Conservation (phyloP, 2,329 filamentous ascomycete species). For the Cladosporium oxysporum region DNA sequence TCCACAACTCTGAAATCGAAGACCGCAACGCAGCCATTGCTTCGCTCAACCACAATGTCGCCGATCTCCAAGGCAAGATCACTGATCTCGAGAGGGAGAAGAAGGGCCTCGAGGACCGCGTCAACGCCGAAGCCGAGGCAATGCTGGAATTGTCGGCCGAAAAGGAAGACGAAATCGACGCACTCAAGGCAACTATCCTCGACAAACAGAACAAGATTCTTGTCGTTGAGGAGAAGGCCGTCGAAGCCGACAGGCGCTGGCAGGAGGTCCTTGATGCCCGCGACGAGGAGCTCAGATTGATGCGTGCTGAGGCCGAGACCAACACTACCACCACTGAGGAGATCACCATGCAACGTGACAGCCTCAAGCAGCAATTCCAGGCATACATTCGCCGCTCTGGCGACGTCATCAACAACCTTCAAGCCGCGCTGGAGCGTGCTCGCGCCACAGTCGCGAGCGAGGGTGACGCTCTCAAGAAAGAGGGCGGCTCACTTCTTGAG, state of each 20-base stretch:
- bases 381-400: constrained; percentile 40
- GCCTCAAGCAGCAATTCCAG: constrained; percentile 31
- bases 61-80: constrained; percentile 25
- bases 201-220: constrained; percentile 39
- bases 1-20: constrained; percentile 36
- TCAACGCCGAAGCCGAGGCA: constrained; percentile 38
- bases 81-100: constrained; percentile 32
- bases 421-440: constrained; percentile 31
- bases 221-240: constrained; percentile 35
- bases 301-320: constrained; percentile 27
- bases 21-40: constrained; percentile 38
- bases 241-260: constrained; percentile 43
- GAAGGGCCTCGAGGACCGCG: constrained; percentile 36
- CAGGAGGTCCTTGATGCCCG: constrained; percentile 42
- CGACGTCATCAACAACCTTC: constrained; percentile 38
- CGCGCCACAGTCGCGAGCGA: constrained; percentile 29
- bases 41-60: constrained; percentile 32
- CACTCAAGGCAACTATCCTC: constrained; percentile 31
- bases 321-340: constrained; percentile 31
- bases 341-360: constrained; percentile 32
- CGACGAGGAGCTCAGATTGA: constrained; percentile 41
- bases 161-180: constrained; percentile 37
- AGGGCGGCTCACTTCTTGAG: constrained; percentile 25
- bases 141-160: constrained; percentile 39
- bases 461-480: constrained; percentile 24